Evolutionary conservation across 441 rosid genomes (phyloP).

Genomic region (Aleurites moluccanus): DNA sequence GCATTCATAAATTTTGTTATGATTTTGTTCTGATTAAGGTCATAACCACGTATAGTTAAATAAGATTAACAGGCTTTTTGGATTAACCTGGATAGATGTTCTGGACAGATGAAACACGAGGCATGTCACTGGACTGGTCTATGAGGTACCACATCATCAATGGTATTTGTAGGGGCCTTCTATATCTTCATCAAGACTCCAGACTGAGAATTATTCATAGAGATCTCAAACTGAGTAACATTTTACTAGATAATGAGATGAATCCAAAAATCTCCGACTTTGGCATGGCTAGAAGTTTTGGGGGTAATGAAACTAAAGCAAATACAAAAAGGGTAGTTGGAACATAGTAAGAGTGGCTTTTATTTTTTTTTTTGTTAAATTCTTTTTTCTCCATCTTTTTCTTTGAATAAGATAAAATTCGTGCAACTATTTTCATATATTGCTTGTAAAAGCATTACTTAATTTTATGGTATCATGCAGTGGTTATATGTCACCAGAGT

Average conservation of each 20-base stretch:
- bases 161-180: slow-evolving; percentile 43
- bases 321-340: slow-evolving; percentile 40
- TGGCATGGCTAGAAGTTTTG: slow-evolving; percentile 46
- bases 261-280: slow-evolving; percentile 55
- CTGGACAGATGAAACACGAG: slow-evolving; percentile 22
- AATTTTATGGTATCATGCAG: background rate
- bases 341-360: slow-evolving; percentile 38
- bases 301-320: slow-evolving; percentile 32
- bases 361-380: too few species aligned
- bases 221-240: slow-evolving; percentile 31
- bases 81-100: background rate
- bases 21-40: too few species aligned
- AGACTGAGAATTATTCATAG: slow-evolving; percentile 37
- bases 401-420: background rate
- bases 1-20: too few species aligned
- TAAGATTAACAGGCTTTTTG: background rate
- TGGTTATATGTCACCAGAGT: slow-evolving; percentile 45
- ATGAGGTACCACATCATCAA: slow-evolving; percentile 34
- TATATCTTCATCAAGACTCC: slow-evolving; percentile 52
- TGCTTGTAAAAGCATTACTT: background rate
- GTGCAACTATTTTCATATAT: background rate
- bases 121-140: slow-evolving; percentile 29
- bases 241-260: slow-evolving; percentile 39
- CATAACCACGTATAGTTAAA: background rate
- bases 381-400: background rate